Percentiles rank a stretch among this genome's conserved stretches.
phyloP scores from a whole-genome alignment of 1,284 basidiomycete genomes.

The Mrakiaceae sp. region DNA sequence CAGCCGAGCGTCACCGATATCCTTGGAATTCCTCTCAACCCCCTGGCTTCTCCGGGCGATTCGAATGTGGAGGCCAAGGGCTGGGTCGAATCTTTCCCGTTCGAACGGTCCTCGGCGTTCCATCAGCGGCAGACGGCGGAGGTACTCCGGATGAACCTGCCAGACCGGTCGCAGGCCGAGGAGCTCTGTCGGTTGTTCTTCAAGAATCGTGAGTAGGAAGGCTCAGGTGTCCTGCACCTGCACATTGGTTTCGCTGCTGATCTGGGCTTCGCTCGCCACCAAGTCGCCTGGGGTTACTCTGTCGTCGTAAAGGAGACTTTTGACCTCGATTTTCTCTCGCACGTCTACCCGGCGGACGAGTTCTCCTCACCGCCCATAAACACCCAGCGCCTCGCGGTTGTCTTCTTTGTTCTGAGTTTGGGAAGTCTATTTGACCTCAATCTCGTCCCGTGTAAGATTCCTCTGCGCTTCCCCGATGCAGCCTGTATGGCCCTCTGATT shows the following conservation, averaged over 20 bases:
- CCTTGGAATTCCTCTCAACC: too few species aligned
- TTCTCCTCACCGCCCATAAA: neutral
- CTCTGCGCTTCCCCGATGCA: too few species aligned
- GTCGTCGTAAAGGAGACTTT: conserved; percentile 15
- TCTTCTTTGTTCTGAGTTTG: conserved; percentile 18
- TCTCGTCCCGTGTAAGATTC: too few species aligned
- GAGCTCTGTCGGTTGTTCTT: conserved; percentile 8
- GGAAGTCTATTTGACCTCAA: conserved; percentile 17
- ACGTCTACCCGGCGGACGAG: conserved; percentile 3
- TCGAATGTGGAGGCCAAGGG: too few species aligned
- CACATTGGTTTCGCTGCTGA: neutral
- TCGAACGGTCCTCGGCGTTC: neutral
- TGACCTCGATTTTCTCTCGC: conserved; percentile 4
- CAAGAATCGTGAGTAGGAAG: too few species aligned
- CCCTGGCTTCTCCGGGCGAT: too few species aligned
- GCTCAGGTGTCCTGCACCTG: too few species aligned
- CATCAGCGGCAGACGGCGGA: neutral
- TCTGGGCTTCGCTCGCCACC: neutral
- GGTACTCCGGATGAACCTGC: neutral
- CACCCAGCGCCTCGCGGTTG: conserved; percentile 17
- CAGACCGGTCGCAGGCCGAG: neutral
- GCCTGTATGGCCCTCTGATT: neutral
- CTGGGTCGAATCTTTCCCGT: conserved; percentile 1
- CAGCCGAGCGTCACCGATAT: too few species aligned
- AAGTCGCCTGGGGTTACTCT: conserved; percentile 3